These are phyloP conservation scores for Pyronema domesticum DNA, from an alignment of 495 filamentous ascomycete genomes.

Conservation along the genomic window DNA sequence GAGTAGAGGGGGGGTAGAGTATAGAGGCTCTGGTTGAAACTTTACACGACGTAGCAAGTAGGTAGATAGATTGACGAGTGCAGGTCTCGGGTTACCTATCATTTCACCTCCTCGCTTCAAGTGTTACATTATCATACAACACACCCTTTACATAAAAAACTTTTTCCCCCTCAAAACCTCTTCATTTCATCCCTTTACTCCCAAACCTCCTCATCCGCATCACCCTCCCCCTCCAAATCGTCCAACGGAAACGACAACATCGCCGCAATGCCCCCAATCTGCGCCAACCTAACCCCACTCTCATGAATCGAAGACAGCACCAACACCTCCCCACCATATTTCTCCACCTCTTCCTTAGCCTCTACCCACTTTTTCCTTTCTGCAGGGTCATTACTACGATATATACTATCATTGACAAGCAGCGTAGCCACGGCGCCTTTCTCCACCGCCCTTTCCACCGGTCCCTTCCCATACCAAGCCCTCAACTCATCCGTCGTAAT, in stretches of 20 bases:
- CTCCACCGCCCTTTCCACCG: conserved; percentile 70
- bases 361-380: conserved; percentile 65
- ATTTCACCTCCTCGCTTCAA: no score
- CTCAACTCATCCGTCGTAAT: conserved; percentile 71
- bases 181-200: neutral
- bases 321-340: conserved; percentile 71
- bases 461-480: conserved; percentile 77
- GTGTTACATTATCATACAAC: no score
- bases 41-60: no score
- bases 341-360: conserved; percentile 80
- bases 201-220: conserved; percentile 15
- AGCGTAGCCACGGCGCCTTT: conserved; percentile 80
- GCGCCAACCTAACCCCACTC: conserved; percentile 74
- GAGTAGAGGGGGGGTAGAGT: no score
- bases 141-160: no score
- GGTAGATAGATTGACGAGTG: no score
- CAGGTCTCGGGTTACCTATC: no score
- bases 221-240: conserved; percentile 49
- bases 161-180: no score
- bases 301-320: conserved; percentile 85
- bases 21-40: no score
- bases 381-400: conserved; percentile 64
- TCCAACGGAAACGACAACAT: conserved; percentile 76
- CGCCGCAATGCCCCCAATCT: conserved; percentile 71
- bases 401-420: conserved; percentile 69